Conservation (phyloP, 78 protist species). For the Pigoraptor vietnamica region DNA sequence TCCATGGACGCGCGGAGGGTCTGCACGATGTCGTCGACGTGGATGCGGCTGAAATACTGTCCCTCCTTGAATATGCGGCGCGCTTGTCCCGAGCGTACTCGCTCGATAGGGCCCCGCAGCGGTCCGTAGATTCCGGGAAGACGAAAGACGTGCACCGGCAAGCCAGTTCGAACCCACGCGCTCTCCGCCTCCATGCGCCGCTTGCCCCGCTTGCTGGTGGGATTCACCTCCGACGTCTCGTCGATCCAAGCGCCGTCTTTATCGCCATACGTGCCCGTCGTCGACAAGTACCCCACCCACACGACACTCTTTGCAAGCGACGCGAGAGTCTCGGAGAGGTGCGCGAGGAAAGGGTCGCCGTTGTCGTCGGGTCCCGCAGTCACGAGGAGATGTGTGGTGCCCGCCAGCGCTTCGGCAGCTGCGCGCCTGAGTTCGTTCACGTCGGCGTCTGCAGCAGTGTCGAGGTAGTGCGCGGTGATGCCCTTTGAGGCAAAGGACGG, state of each 20-base stretch:
- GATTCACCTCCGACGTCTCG: background rate
- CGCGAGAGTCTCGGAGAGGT: background rate
- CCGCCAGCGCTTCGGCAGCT: background rate
- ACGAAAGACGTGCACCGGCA: constrained; percentile 21
- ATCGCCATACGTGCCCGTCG: constrained; percentile 36
- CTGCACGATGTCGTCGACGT: constrained; percentile 23
- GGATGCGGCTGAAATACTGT: constrained; percentile 25
- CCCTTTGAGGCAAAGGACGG: background rate
- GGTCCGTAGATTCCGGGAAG: constrained; percentile 48
- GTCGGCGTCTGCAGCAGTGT: background rate
- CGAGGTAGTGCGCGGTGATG: background rate
- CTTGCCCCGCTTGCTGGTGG: background rate
- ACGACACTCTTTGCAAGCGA: background rate
- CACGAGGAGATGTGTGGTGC: background rate
- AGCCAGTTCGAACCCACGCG: background rate
- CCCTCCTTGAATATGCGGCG: constrained; percentile 10
- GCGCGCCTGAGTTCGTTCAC: constrained; percentile 11
- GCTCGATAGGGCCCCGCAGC: constrained; percentile 14
- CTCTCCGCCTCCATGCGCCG: background rate
- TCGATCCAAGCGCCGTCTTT: constrained; percentile 36
- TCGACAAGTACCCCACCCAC: constrained; percentile 39
- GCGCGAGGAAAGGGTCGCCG: background rate
- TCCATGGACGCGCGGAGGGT: constrained; percentile 17
- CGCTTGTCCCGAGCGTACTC: background rate
- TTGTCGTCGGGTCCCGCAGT: background rate